Evolutionary conservation across 2,329 filamentous ascomycete genomes (phyloP), one percentile per base, ranked within the genome.

Genomic region (Apiospora sp.): DNA sequence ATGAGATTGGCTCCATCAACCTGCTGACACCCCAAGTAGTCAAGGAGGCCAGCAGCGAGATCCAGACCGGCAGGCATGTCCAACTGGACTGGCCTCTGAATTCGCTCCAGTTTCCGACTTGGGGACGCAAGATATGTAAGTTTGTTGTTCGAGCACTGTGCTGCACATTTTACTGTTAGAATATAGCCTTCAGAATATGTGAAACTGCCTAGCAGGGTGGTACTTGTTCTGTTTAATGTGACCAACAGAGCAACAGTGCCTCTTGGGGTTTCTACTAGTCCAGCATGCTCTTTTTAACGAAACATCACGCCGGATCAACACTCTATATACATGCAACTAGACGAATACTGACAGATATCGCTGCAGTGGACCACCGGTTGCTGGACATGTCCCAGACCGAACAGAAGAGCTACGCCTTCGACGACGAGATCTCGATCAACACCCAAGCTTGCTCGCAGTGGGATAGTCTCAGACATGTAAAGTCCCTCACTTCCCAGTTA

Each of bases 391-490:
- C 58, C 12, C 19, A 64, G 34, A 64, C 58, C 19, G 58, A 41
- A n/a, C 22, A 41, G 30, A 64, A 64, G 58, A 37, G 30, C 8
- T 64, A 64, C 41, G 34, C 58, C 2, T 64, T 64, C 22, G 58
- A 64, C 34, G 34, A 64, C 58, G 58, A 64, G 77, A 30, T 78
- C n/a, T 78, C 78, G 34, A 78, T 76, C 51, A 79, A 70, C 34
- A 51, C 68, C 10, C 68, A 70, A 34, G 46, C 37, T 19, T 41
- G 46, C 14, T 51, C 68, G 48, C 68, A 70, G 12, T 77, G 75
- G 77, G 78, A 0, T 76, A 74, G 34, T 64, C 58, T 64, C 8
- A 41, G 34, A 64, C 58, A 64, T 14, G 58, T 64, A 64, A 37
- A 64, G 10, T 16, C 19, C 22, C 34, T 41, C 75, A 71, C 19